These are phyloP conservation scores for Phytophthora tentaculata DNA, from an alignment of 352 stramenopile genomes.

Conservation along the genomic window DNA sequence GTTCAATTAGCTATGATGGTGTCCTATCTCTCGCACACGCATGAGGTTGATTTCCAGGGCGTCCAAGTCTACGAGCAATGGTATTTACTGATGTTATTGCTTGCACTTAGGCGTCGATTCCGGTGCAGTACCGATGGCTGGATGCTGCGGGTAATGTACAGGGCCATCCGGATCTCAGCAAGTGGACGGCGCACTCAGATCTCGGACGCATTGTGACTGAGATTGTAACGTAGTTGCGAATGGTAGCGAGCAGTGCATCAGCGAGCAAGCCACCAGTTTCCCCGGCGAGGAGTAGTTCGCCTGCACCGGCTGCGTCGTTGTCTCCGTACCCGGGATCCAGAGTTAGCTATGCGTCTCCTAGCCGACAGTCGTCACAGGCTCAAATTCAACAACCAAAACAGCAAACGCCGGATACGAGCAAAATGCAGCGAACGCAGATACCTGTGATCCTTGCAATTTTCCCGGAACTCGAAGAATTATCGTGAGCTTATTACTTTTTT, in stretches of 20 bases:
- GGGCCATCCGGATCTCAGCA: constrained; percentile 73
- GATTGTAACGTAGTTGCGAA: constrained; percentile 66
- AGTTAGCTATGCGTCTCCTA: constrained; percentile 37
- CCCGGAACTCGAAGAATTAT: constrained; percentile 77
- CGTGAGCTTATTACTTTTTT: constrained; percentile 45
- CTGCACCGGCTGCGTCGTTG: constrained; percentile 23
- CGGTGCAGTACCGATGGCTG: constrained; percentile 77
- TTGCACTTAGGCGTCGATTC: constrained; percentile 58
- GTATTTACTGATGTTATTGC: not conserved
- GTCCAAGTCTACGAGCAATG: no score
- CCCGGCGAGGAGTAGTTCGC: constrained; percentile 26
- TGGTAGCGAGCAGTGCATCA: constrained; percentile 18
- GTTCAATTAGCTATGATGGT: no score
- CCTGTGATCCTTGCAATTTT: constrained; percentile 77
- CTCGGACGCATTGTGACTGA: constrained; percentile 81
- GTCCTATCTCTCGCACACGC: no score
- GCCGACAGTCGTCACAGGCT: constrained; percentile 35
- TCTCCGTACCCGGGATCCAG: constrained; percentile 31
- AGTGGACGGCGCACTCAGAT: constrained; percentile 87
- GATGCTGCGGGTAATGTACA: constrained; percentile 76
- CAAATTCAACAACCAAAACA: constrained; percentile 44
- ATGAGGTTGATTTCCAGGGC: no score
- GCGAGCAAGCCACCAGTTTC: constrained; percentile 33
- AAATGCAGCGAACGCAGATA: constrained; percentile 74
- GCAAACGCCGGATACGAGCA: constrained; percentile 38